Percentiles rank a stretch among this genome's conserved stretches.
phyloP scores from a whole-genome alignment of 371 early-diverging fungal genomes.

The Lichtheimia corymbifera region DNA sequence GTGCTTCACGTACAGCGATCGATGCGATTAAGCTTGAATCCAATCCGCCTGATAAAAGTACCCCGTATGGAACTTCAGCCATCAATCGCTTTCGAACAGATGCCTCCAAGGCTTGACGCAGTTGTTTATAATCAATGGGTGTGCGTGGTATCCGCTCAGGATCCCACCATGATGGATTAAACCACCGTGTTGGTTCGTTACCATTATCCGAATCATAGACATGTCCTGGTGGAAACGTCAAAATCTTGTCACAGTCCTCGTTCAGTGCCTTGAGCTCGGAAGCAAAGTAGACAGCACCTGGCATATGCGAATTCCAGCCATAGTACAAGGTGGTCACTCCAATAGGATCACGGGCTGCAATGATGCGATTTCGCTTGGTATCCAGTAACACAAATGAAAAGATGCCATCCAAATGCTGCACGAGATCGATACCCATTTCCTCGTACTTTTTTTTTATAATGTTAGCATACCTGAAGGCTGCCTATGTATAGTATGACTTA shows the following conservation, averaged over 20 bases:
- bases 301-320: conserved; percentile 81
- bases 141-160: conserved; percentile 55
- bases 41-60: conserved; percentile 91
- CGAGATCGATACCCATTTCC: conserved; percentile 79
- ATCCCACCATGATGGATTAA: conserved; percentile 89
- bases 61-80: conserved; percentile 97
- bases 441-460: conserved; percentile 73
- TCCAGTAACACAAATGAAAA: conserved; percentile 93
- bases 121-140: conserved; percentile 61
- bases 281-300: conserved; percentile 87
- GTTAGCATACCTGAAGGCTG: not conserved
- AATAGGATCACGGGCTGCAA: conserved; percentile 95
- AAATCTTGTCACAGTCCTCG: conserved; percentile 93
- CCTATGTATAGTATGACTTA: conserved; percentile 34
- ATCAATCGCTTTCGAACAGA: conserved; percentile 94
- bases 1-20: conserved; percentile 84
- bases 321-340: conserved; percentile 97
- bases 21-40: conserved; percentile 94
- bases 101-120: conserved; percentile 80
- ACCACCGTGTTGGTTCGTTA: conserved; percentile 80
- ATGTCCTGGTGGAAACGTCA: conserved; percentile 95
- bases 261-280: conserved; percentile 93
- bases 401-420: conserved; percentile 91
- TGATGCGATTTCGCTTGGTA: conserved; percentile 72
- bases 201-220: conserved; percentile 75